Conservation (phyloP, 345 rosid genomes). For the Brassica incana region DNA sequence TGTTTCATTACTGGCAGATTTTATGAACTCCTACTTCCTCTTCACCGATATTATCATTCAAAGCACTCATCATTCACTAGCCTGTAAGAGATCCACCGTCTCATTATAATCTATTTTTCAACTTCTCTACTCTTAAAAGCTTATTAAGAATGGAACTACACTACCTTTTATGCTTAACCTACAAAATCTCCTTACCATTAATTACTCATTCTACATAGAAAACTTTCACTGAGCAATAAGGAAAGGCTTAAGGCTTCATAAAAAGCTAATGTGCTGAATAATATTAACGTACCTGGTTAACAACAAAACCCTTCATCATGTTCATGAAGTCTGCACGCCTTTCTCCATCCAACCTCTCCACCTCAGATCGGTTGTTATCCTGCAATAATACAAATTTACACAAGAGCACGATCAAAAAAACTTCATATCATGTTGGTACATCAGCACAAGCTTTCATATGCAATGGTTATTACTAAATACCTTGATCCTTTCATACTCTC, state of each 20-base stretch:
- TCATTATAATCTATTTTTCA: neutral
- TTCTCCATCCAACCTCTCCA: constrained; percentile 83
- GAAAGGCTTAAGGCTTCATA: too few species aligned
- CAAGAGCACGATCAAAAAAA: neutral
- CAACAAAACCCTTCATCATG: constrained; percentile 93
- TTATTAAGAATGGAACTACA: constrained; percentile 1
- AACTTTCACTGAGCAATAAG: too few species aligned
- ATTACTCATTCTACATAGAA: too few species aligned
- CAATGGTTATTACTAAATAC: constrained; percentile 38
- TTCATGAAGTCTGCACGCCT: constrained; percentile 73
- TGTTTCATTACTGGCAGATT: neutral
- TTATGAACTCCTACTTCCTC: constrained; percentile 1
- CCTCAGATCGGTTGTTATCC: constrained; percentile 80
- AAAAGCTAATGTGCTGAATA: neutral
- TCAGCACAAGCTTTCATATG: constrained; percentile 8
- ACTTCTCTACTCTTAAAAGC: neutral
- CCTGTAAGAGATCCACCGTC: neutral
- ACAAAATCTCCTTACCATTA: too few species aligned
- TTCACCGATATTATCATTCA: neutral
- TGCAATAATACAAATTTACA: constrained; percentile 39
- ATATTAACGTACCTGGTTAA: constrained; percentile 66
- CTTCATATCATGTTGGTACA: neutral
- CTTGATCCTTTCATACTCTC: constrained; percentile 92
- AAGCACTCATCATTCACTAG: neutral
- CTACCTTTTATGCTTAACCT: too few species aligned